Evolutionary conservation across 164 flowering plant genomes (phyloP).

Genomic region (Tetrastigma voinierianum): DNA sequence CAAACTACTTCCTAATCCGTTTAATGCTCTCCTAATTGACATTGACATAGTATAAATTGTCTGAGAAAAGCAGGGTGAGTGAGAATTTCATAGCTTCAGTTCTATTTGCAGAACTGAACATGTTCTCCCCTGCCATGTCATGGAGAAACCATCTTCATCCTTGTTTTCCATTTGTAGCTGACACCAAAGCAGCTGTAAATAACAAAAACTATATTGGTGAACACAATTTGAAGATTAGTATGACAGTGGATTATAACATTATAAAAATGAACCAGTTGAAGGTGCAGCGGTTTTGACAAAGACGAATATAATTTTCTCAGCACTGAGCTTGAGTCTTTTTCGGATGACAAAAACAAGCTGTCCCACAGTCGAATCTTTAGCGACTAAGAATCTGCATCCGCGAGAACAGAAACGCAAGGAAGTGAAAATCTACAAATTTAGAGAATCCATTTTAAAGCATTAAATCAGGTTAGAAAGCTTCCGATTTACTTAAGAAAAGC

Average conservation of each 20-base stretch:
- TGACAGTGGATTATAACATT: neutral
- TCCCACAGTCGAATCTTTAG: constrained; percentile 44
- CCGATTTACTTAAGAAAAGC: too few relatives aligned
- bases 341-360: constrained; percentile 53
- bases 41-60: neutral
- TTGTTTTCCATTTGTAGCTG: constrained; percentile 46
- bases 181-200: constrained; percentile 45
- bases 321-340: constrained; percentile 45
- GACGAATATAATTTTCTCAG: constrained; percentile 48
- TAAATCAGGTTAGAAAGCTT: too few relatives aligned
- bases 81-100: constrained; percentile 29
- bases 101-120: constrained; percentile 32
- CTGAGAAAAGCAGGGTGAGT: neutral
- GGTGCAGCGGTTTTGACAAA: constrained; percentile 45
- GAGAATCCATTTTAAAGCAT: too few relatives aligned
- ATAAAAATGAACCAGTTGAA: constrained; percentile 35
- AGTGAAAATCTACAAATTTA: neutral
- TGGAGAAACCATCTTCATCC: constrained; percentile 52
- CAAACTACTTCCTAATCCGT: neutral
- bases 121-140: constrained; percentile 55
- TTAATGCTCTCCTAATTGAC: neutral
- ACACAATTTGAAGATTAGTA: neutral
- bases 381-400: constrained; percentile 41
- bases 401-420: neutral
- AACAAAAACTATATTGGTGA: neutral